Base-by-base conservation (phyloP, 192 early-diverging fungal genomes). In the Chytriomyces sp. region DNA sequence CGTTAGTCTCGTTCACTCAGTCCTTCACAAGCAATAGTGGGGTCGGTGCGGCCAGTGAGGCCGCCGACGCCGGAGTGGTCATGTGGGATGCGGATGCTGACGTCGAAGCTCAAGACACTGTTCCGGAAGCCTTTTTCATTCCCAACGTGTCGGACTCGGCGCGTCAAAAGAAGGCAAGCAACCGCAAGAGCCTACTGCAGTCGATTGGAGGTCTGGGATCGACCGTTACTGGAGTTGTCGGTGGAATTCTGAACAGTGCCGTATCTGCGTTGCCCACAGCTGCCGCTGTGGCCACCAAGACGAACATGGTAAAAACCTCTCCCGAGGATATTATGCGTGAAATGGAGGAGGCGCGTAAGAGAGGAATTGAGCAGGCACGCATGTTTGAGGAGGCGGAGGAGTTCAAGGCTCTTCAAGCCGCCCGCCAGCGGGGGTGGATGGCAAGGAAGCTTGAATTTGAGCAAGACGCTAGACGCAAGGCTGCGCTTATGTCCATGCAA, bases 251-350 rank as follows among this genome's bases (percentile, higher is more conserved):
- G 14, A 58, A 28, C 12, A 26, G 10, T 8, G 68, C 68, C 6
- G 68, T 33, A 10, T 25, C 39, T 6, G 68, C 57, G 5, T 39
- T 59, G 12, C 54, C 55, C 22, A 38, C 38, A 39, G n/a, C n/a
- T n/a, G 60, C 37, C 60, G 10, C 31, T n/a, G 57, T 38, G 6
- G 37, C 4, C 14, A 14, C 30, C 17, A 8, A 57, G 6, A 39
- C 57, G 39, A n/a, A n/a, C n/a, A n/a, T n/a, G n/a, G n/a, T n/a
- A n/a, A 57, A 59, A 25, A 38, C 26, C 10, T 59, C 74, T 7
- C 65, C 65, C 7, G 74, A 67, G 31, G 74, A 75, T 49, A 64
- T 75, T 53, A 38, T 30, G 34, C 64, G 65, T 22, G 74, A 75
- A 52, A 75, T 75, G 74, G 65, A 75, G 41, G 57, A 68, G 31